Evolutionary conservation across 352 stramenopile species (phyloP).

Genomic region (Pelagophyceae sp.): DNA sequence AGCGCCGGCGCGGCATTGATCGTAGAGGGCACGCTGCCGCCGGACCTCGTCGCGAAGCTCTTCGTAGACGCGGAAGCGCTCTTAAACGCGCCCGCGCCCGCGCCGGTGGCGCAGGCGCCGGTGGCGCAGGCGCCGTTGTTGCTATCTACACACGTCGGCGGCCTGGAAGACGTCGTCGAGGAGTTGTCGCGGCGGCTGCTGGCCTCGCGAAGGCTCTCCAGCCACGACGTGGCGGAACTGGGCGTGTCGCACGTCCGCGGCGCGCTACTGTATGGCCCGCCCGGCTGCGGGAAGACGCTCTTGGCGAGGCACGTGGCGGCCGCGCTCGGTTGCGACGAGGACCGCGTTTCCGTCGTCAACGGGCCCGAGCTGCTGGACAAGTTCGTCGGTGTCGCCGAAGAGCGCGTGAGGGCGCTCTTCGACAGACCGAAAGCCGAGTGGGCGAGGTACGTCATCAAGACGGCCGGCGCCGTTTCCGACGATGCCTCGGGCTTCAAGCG

Average conservation of each 20-base stretch:
- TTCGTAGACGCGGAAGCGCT: too few species aligned
- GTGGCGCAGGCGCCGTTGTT: neutral
- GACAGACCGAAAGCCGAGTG: conserved; percentile 43
- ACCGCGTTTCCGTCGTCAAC: conserved; percentile 57
- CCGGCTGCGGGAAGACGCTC: conserved; percentile 79
- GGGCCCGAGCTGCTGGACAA: conserved; percentile 88
- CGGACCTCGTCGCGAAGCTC: too few species aligned
- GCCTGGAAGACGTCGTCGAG: conserved; percentile 7
- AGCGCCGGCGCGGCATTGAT: neutral
- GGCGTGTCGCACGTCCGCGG: conserved; percentile 71
- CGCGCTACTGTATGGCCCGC: conserved; percentile 77
- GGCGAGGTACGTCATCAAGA: conserved; percentile 57
- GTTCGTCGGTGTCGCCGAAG: conserved; percentile 94
- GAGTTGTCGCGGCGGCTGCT: neutral
- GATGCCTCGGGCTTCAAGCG: conserved; percentile 37
- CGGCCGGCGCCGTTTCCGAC: conserved; percentile 65
- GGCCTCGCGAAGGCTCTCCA: neutral
- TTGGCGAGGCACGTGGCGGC: conserved; percentile 47
- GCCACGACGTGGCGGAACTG: conserved; percentile 43
- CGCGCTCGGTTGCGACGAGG: conserved; percentile 26
- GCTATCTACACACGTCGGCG: neutral
- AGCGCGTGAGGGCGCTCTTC: conserved; percentile 88
- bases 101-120: too few species aligned
- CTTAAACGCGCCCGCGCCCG: too few species aligned
- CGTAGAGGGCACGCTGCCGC: too few species aligned